phyloP scores from a whole-genome alignment of 352 stramenopile species.

The Phytophthora cryptogea region DNA sequence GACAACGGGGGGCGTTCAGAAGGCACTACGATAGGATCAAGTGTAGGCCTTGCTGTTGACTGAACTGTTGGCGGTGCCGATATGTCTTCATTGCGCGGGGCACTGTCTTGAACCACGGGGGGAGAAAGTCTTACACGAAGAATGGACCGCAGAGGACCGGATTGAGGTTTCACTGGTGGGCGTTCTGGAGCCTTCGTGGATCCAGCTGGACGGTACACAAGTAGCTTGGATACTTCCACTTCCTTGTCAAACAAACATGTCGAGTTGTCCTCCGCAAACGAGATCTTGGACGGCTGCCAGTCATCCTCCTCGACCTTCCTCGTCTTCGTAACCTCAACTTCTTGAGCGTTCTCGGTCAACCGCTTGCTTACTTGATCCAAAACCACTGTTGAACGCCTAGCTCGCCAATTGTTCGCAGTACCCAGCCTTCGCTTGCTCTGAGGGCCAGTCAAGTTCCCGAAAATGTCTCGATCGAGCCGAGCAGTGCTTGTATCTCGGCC shows the following conservation, averaged over 20 bases:
- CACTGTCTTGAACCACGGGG: conserved; percentile 1
- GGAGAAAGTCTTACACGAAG: conserved; percentile 25
- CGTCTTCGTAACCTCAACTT: conserved; percentile 24
- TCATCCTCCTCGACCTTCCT: conserved; percentile 25
- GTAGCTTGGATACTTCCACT: conserved; percentile 41
- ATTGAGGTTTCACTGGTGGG: conserved; percentile 13
- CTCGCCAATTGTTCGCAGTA: conserved; percentile 44
- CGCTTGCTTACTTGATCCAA: conserved; percentile 48
- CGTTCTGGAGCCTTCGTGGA: conserved; percentile 22
- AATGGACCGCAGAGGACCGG: conserved; percentile 32
- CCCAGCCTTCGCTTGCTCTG: conserved; percentile 41
- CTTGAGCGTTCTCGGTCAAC: conserved; percentile 35
- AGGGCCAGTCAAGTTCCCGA: conserved; percentile 35
- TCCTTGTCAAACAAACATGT: conserved; percentile 43
- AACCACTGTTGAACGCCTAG: conserved; percentile 54
- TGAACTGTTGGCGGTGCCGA: conserved; percentile 26
- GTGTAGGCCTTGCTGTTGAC: conserved; percentile 15
- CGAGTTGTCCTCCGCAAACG: conserved; percentile 22
- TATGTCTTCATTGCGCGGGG: neutral
- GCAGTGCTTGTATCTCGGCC: conserved; percentile 20
- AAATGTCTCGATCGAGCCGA: conserved; percentile 40
- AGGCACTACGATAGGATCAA: conserved; percentile 26
- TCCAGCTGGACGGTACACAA: conserved; percentile 24
- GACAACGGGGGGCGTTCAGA: conserved; percentile 14
- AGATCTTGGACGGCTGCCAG: conserved; percentile 39